Base-by-base conservation (phyloP, 2,329 filamentous ascomycete species). In the Sodiomyces alkalinus region DNA sequence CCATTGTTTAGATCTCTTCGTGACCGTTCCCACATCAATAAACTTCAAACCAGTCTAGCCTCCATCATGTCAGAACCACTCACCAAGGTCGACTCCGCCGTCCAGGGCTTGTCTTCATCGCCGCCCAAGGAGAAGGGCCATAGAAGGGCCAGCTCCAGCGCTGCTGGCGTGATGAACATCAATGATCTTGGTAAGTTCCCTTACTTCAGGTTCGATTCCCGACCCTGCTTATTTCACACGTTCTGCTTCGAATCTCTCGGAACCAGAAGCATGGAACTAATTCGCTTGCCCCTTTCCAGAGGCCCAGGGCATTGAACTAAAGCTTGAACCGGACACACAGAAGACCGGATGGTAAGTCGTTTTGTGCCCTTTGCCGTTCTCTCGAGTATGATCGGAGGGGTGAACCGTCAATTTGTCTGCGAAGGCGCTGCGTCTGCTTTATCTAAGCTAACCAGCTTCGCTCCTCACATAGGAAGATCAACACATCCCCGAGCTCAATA, bases 11-110 rank as follows among this genome's bases (percentile, higher is more conserved):
- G n/a, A n/a, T n/a, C n/a, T n/a, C n/a, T n/a, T n/a, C n/a, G n/a
- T n/a, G n/a, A n/a, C n/a, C n/a, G n/a, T n/a, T n/a, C n/a, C n/a
- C n/a, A n/a, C n/a, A n/a, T n/a, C n/a, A n/a, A n/a, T n/a, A n/a
- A n/a, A n/a, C n/a, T n/a, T n/a, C n/a, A n/a, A n/a, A n/a, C n/a
- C n/a, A n/a, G n/a, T n/a, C n/a, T n/a, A n/a, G n/a, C n/a, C n/a
- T n/a, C 17, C 41, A 53, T 37, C 46, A 55, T 57, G 51, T 47
- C 59, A 38, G 58, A 61, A 53, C 69, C 77, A 46, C 71, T 92
- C 51, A 68, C 70, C 58, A 92, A 92, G 65, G 74, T 93, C 62
- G 86, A 94, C 58, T 93, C 86, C 35, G 83, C 82, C 62, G 74
- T 92, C 49, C 75, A 83, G 51, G 81, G 82, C 55, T 56, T 86